A percentile compares a stretch with the other conserved stretches of the same genome.
Conservation (phyloP, 345 rosid genomes). For the Citrus unshiu region DNA sequence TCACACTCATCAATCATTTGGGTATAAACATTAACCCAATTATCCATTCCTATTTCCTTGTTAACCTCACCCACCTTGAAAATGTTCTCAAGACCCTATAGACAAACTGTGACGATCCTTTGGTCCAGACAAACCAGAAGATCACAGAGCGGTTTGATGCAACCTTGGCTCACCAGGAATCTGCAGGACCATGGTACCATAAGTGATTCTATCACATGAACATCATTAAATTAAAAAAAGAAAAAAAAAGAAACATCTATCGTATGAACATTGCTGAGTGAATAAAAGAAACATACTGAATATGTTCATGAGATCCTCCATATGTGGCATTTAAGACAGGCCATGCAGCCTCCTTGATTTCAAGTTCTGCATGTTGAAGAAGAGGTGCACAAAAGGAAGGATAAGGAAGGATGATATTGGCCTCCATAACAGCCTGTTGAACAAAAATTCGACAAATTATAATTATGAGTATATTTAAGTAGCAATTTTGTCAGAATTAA, state of each 20-base stretch:
- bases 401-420: slow-evolving; percentile 46
- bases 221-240: too few relatives aligned
- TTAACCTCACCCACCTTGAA: slow-evolving; percentile 76
- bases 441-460: slow-evolving; percentile 1
- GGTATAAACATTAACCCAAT: slow-evolving; percentile 19
- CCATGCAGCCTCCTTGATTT: slow-evolving; percentile 69
- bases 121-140: slow-evolving; percentile 73
- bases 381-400: slow-evolving; percentile 51
- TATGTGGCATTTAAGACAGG: slow-evolving; percentile 75
- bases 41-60: slow-evolving; percentile 57
- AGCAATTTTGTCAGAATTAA: not conserved
- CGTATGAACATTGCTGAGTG: too few relatives aligned
- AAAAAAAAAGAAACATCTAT: too few relatives aligned
- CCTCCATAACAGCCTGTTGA: slow-evolving; percentile 65
- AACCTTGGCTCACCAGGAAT: slow-evolving; percentile 63
- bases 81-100: slow-evolving; percentile 76
- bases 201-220: too few relatives aligned
- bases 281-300: too few relatives aligned
- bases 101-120: slow-evolving; percentile 78
- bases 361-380: slow-evolving; percentile 76
- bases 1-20: slow-evolving; percentile 67
- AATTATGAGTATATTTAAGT: not conserved
- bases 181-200: slow-evolving; percentile 27
- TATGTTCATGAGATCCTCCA: too few relatives aligned
- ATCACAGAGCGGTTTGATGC: slow-evolving; percentile 81